Evolutionary conservation across 140 eudicot species (phyloP), one percentile per base, ranked within the genome.

Genomic region (Stevia rebaudiana): DNA sequence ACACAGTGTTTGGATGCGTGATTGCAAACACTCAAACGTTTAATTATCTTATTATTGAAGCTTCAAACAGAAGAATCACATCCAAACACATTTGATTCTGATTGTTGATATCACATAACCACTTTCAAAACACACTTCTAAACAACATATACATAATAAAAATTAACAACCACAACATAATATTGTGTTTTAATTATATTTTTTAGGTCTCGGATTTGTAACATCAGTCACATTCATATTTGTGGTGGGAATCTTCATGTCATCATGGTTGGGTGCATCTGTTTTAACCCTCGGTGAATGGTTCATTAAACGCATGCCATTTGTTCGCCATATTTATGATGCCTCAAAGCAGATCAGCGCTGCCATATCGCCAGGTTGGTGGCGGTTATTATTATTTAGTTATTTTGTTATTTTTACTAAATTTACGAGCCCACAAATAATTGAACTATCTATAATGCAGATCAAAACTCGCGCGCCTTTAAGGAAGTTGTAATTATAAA

Each of bases 221-320:
- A 83, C 95, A 6, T 87, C 95, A 1, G 84, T 87, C 74, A 78
- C 86, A n/a, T 84, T 87, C 75, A 87, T 87, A 74, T 87, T 87
- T 80, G 77, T 84, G 86, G 89, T 87, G 50, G 94, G 94, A 41
- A 82, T 87, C 39, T 87, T 87, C 78, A 85, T 85, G 86, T 88
- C 95, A 36, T 88, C 95, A 21, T 88, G 95, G 95, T 72, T 88
- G 95, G 95, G 95, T 25, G 76, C 95, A 48, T 84, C 95, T n/a
- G 89, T 88, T 55, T 65, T 88, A 65, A 72, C 87, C 67, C 86
- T 87, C 46, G 92, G 95, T 30, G 95, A 87, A 65, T 87, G 92
- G 92, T 84, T 87, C 60, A 87, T 87, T 30, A 84, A 87, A 67
- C 82, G 95, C 24, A 87, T 87, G 95, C 95, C 95, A 23, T 84